Evolutionary conservation across 2,329 filamentous ascomycete species (phyloP), one percentile per base, ranked within the genome.

Genomic region (Annulohypoxylon truncatum): DNA sequence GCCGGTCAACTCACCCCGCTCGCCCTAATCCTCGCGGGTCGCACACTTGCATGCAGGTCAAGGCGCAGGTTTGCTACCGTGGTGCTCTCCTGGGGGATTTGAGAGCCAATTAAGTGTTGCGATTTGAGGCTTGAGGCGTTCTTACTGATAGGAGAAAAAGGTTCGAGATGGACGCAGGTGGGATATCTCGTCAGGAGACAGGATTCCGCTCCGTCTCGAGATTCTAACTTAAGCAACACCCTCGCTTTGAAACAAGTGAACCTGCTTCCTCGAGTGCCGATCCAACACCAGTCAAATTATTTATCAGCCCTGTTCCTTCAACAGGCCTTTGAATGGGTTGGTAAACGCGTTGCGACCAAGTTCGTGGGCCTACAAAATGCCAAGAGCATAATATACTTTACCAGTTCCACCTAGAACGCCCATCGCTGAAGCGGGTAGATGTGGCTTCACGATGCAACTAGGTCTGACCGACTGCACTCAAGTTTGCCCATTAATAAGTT

Each of bases 11-110:
- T 4, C 29, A 48, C 57, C 64, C 57, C 57, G 42, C 64, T 15
- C 22, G 28, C 52, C 67, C 64, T 62, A 31, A 58, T 63, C 64
- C 53, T 61, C 51, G 61, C 48, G 46, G 52, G 66, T 64, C 55
- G 51, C 56, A 46, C 44, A 42, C 61, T 51, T 15, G 38, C 44
- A 66, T 64, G 66, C 63, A 64, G 63, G 53, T 59, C 53, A 44
- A 38, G 51, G 58, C 51, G 66, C 62, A 66, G 40, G 46, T 29
- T 29, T 61, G 53, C 63, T 51, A 46, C 33, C 40, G 29, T 47
- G 42, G 48, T 51, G 29, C 59, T 55, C 46, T 57, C 35, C 15
- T 20, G 35, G 44, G 42, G 56, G 44, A 65, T 38, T 38, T 47
- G n/a, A 58, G 3, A 12, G 40, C 51, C 54, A 58, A 66, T 68